phyloP scores from a whole-genome alignment of 2,329 filamentous ascomycete species.

The Aspergillus phoenicis region DNA sequence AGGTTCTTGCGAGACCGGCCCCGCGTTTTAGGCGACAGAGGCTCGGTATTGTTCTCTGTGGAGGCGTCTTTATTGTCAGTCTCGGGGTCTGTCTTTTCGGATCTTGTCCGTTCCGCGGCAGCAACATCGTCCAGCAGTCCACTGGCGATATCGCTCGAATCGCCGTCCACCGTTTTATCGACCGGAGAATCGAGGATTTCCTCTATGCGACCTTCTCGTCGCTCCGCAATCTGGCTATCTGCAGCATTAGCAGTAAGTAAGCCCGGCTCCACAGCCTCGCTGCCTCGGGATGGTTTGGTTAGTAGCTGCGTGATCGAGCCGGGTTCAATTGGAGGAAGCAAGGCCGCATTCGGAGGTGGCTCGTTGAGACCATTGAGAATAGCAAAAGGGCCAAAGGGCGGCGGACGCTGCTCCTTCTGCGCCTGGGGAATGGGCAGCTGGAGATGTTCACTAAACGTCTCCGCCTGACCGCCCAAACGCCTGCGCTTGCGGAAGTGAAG shows the following conservation, averaged over 20 bases:
- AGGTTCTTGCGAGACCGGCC: slow-evolving; percentile 53
- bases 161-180: slow-evolving; percentile 23
- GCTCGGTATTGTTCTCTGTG: slow-evolving; percentile 22
- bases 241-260: slow-evolving; percentile 20
- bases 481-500: slow-evolving; percentile 46
- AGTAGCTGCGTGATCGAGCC: slow-evolving; percentile 45
- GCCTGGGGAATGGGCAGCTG: slow-evolving; percentile 52
- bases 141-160: slow-evolving; percentile 19
- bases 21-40: slow-evolving; percentile 36
- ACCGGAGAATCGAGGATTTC: slow-evolving; percentile 37
- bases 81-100: slow-evolving; percentile 14
- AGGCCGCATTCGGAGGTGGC: slow-evolving; percentile 62
- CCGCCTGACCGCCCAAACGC: slow-evolving; percentile 45
- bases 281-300: slow-evolving; percentile 36
- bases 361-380: slow-evolving; percentile 64
- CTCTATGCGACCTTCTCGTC: slow-evolving; percentile 38
- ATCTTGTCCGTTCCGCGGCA: slow-evolving; percentile 3
- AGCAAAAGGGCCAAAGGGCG: slow-evolving; percentile 48
- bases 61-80: slow-evolving; percentile 4
- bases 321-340: slow-evolving; percentile 63
- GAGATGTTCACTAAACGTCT: slow-evolving; percentile 48
- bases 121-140: slow-evolving; percentile 12
- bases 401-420: slow-evolving; percentile 49
- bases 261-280: slow-evolving; percentile 27
- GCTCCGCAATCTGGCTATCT: slow-evolving; percentile 32